phyloP scores from a whole-genome alignment of 106 monocot genomes.

The Ottelia alismoides region DNA sequence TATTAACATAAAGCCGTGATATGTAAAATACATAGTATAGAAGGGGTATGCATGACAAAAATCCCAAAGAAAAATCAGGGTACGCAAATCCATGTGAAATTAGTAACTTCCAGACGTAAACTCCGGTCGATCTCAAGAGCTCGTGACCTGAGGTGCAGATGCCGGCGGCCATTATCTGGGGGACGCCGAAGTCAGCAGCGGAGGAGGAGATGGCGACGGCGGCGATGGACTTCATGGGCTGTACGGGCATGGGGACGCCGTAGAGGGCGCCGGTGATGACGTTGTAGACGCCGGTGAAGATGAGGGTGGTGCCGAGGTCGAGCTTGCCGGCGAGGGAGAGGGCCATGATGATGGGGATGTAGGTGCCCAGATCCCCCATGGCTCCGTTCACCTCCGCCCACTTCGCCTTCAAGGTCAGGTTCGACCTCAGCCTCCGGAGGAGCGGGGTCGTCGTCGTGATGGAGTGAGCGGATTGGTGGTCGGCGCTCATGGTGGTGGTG shows the following conservation, averaged over 20 bases:
- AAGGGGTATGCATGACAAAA: no score
- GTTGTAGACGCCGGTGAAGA: conserved; percentile 94
- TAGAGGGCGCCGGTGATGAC: conserved; percentile 63
- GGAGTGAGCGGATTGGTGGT: no score
- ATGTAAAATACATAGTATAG: no score
- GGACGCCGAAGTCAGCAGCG: conserved; percentile 25
- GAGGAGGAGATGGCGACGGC: conserved; percentile 71
- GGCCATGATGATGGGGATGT: conserved; percentile 77
- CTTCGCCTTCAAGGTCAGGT: conserved; percentile 21
- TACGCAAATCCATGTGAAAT: no score
- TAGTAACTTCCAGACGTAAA: no score
- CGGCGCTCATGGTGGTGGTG: no score
- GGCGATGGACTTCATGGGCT: conserved; percentile 99
- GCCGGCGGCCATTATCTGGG: conserved; percentile 91
- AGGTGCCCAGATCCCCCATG: conserved; percentile 87
- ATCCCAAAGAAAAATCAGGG: no score
- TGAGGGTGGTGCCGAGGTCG: conserved; percentile 83
- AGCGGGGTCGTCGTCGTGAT: no score
- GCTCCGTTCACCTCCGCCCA: conserved; percentile 69
- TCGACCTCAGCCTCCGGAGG: conserved; percentile 11
- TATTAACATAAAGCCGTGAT: no score
- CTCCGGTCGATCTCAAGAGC: no score
- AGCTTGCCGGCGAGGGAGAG: conserved; percentile 57
- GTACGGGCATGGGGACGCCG: conserved; percentile 93
- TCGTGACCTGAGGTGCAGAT: conserved; percentile 44